Conservation (phyloP, 208 protist genomes). For the Angomonas deanei region DNA sequence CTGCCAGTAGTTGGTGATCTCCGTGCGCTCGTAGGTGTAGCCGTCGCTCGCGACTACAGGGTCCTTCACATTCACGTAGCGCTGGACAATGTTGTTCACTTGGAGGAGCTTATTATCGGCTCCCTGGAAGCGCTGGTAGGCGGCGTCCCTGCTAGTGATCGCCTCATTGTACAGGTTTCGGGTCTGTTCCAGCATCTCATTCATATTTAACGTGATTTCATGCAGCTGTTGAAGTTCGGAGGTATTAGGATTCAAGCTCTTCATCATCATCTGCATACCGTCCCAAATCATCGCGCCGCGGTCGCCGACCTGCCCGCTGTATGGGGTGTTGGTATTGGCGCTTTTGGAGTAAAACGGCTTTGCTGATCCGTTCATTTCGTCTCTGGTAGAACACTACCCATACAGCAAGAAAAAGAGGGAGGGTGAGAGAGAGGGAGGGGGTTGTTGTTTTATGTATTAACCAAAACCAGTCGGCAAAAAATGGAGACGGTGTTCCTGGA, state of each 20-base stretch:
- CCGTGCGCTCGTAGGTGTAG: conserved; percentile 77
- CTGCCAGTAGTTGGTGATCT: conserved; percentile 60
- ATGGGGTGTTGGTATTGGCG: not conserved
- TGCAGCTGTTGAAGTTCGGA: conserved; percentile 30
- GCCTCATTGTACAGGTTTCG: conserved; percentile 62
- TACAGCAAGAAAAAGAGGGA: conserved; percentile 2
- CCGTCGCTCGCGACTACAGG: conserved; percentile 84
- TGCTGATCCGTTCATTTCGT: conserved; percentile 15
- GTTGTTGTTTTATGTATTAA: too few relatives aligned
- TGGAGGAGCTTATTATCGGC: conserved; percentile 49
- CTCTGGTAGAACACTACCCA: conserved; percentile 4
- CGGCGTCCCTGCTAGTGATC: conserved; percentile 51
- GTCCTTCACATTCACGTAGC: conserved; percentile 63
- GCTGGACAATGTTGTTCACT: conserved; percentile 57
- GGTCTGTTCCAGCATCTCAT: conserved; percentile 51
- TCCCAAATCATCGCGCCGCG: conserved; percentile 43
- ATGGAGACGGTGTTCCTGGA: too few relatives aligned
- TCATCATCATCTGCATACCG: conserved; percentile 41
- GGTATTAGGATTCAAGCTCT: conserved; percentile 27
- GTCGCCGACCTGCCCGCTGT: not conserved
- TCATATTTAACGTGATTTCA: conserved; percentile 37
- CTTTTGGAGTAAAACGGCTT: conserved; percentile 13
- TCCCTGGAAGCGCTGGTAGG: conserved; percentile 39
- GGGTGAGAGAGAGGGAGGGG: not conserved
- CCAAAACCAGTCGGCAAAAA: too few relatives aligned